A percentile compares a stretch with the other conserved stretches of the same genome.
Conservation (phyloP, 179 eudicot genomes). For the Silene noctiflora region DNA sequence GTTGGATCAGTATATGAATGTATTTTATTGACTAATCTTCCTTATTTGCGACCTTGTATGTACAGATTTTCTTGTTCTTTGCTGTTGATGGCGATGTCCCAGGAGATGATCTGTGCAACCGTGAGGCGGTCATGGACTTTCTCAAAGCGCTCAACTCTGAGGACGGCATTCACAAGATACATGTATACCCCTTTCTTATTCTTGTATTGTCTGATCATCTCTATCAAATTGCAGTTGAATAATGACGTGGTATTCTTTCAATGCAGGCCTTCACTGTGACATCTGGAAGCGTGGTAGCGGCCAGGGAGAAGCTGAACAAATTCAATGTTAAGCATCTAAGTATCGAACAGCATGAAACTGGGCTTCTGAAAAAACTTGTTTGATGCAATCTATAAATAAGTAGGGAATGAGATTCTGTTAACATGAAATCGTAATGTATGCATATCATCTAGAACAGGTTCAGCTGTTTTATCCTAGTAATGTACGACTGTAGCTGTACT, state of each 20-base stretch:
- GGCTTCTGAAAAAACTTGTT: not conserved
- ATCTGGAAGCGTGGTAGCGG: not conserved
- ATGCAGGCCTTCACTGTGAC: constrained; percentile 1
- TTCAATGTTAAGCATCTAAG: not conserved
- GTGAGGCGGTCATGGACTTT: constrained; percentile 17
- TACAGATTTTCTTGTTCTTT: constrained; percentile 19
- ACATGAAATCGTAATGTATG: not conserved
- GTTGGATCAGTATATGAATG: too few species aligned
- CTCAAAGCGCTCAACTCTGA: constrained; percentile 15
- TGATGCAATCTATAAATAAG: not conserved
- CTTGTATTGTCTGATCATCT: not conserved
- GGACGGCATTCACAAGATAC: constrained; percentile 3
- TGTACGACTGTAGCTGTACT: too few species aligned
- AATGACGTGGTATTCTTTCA: not conserved
- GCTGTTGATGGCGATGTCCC: constrained; percentile 14
- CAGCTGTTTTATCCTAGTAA: not conserved
- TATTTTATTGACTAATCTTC: too few species aligned
- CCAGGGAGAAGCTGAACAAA: not conserved
- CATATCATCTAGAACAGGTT: too few species aligned
- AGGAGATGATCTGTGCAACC: constrained; percentile 5
- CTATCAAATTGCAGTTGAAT: not conserved
- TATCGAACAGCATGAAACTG: not conserved
- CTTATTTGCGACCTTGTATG: not conserved
- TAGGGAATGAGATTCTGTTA: not conserved
- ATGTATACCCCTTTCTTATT: constrained; percentile 7